Evolutionary conservation across 2,329 filamentous ascomycete genomes (phyloP), one percentile per base, ranked within the genome.

Genomic region (Arthrobotrys iridis): DNA sequence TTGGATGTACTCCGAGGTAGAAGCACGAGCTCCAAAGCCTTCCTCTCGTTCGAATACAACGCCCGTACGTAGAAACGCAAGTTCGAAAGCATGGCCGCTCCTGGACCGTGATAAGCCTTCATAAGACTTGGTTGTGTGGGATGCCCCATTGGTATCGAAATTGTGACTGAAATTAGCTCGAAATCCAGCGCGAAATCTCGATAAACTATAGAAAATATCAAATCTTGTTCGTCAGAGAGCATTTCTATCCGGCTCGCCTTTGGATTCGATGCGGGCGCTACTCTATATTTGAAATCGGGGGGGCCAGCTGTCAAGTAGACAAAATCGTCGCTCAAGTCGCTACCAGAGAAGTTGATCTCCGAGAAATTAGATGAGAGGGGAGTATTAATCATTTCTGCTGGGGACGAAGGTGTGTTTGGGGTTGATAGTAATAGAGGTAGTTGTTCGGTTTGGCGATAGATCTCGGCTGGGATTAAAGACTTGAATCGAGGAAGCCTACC

Each of bases 31-130:
- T 73, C 62, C 40, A 78, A 52, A 24, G 37, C 22, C 33, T 52
- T 48, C 22, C 63, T 63, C 26, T 73, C 50, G 10, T 24, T 13
- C 15, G 58, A 62, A 24, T 62, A 62, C 28, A 43, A 28, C 8
- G 58, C 41, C 11, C 67, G 59, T 1, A 76, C 60, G 48, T 78
- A 77, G 48, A 79, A 77, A 28, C 78, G 55, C 28, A 78, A n/a
- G 62, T 78, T 79, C 24, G 62, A 76, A 13, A 78, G 33, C 77
- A 79, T 79, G 2, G 30, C 60, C 24, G 71, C 73, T 13, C 77
- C 77, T 0, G 78, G 70, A 1, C 78, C 78, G 10, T 58, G 43
- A 43, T 79, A 79, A 1, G 26, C 20, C 20, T 43, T 20, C 2
- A 58, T 64, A 11, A 77, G 52, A 20, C 65, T 71, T 30, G 28